Evolutionary conservation across 139 green algal species (phyloP).

Genomic region (Tetraselmis striata): DNA sequence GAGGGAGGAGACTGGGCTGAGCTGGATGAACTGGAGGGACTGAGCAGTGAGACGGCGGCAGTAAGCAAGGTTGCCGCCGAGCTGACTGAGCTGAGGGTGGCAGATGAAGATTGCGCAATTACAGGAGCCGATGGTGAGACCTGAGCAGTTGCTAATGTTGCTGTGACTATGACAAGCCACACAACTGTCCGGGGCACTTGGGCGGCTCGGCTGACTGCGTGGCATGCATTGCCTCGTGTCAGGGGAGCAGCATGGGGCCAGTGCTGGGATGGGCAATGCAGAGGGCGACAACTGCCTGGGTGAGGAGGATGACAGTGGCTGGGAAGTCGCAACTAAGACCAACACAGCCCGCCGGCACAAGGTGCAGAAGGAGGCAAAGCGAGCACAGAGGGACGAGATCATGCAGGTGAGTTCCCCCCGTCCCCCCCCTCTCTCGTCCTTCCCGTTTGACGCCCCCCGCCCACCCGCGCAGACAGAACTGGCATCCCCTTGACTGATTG

Average conservation of each 20-base stretch:
- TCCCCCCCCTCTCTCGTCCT: too few relatives aligned
- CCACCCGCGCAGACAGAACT: too few relatives aligned
- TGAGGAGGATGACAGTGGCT: conserved; percentile 28
- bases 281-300: background rate
- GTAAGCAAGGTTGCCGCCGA: background rate
- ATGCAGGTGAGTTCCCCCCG: conserved; percentile 21
- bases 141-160: too few relatives aligned
- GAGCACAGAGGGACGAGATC: conserved; percentile 16
- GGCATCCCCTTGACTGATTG: too few relatives aligned
- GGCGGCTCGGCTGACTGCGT: too few relatives aligned
- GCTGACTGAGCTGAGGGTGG: background rate
- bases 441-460: too few relatives aligned
- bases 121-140: too few relatives aligned
- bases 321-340: conserved; percentile 40
- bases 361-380: conserved; percentile 15
- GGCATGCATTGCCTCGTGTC: too few relatives aligned
- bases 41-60: background rate
- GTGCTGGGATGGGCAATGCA: background rate
- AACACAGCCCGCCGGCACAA: conserved; percentile 26
- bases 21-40: conserved; percentile 56
- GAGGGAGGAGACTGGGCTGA: conserved; percentile 61
- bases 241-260: background rate
- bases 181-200: too few relatives aligned
- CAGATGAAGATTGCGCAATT: too few relatives aligned
- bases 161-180: too few relatives aligned